phyloP scores from a whole-genome alignment of 2,329 filamentous ascomycete species.

The Trichophyton benhamiae region DNA sequence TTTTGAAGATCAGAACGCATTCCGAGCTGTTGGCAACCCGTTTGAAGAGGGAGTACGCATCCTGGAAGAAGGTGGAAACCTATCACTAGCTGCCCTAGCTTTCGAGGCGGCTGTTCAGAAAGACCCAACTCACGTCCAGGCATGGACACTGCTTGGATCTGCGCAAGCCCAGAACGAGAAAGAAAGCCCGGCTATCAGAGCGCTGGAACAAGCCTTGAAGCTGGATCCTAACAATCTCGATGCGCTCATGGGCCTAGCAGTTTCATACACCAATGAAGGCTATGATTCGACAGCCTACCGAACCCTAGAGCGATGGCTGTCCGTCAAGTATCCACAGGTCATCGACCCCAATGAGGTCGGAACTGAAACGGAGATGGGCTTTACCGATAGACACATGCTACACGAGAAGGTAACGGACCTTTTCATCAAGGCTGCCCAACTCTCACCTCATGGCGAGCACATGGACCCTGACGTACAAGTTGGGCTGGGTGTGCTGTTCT shows the following conservation, averaged over 20 bases:
- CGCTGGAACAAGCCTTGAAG: slow-evolving; percentile 80
- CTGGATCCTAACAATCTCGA: slow-evolving; percentile 75
- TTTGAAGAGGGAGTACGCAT: slow-evolving; percentile 91
- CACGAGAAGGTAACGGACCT: slow-evolving; percentile 82
- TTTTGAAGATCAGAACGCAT: slow-evolving; percentile 90
- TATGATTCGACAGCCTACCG: slow-evolving; percentile 96
- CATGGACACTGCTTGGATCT: slow-evolving; percentile 84
- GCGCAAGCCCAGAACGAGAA: slow-evolving; percentile 98
- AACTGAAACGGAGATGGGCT: slow-evolving; percentile 65
- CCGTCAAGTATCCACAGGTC: slow-evolving; percentile 82
- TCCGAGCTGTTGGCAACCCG: slow-evolving; percentile 65
- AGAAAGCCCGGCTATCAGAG: slow-evolving; percentile 87
- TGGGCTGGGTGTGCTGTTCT: slow-evolving; percentile 90
- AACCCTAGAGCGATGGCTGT: slow-evolving; percentile 90
- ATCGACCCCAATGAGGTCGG: slow-evolving; percentile 61
- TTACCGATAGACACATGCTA: slow-evolving; percentile 80
- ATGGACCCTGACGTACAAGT: slow-evolving; percentile 99
- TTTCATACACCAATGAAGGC: slow-evolving; percentile 97
- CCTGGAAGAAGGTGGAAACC: slow-evolving; percentile 83
- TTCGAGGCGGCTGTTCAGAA: slow-evolving; percentile 94
- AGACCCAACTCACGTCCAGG: slow-evolving; percentile 73
- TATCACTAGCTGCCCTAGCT: slow-evolving; percentile 82
- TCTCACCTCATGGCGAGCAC: slow-evolving; percentile 80
- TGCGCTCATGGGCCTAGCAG: slow-evolving; percentile 86
- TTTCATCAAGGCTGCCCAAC: slow-evolving; percentile 84